Evolutionary conservation across 139 green algal genomes (phyloP).

Genomic region (Picochlorum sp.): DNA sequence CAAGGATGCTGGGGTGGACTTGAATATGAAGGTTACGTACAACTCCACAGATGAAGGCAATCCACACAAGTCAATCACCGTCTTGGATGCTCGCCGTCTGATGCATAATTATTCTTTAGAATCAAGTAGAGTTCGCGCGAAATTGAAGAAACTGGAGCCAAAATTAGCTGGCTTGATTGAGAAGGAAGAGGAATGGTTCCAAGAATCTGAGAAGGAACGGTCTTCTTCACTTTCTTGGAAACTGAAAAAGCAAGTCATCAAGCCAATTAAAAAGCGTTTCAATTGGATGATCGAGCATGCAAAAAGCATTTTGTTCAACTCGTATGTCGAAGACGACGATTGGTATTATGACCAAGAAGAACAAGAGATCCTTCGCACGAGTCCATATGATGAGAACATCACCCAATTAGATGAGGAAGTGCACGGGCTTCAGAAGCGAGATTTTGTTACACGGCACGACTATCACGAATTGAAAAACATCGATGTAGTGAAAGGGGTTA

Average conservation of each 20-base stretch:
- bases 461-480: slow-evolving; percentile 3
- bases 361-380: slow-evolving; percentile 9
- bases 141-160: slow-evolving; percentile 5
- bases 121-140: neutral
- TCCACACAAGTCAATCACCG: slow-evolving; percentile 2
- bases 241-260: neutral
- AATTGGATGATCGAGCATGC: neutral
- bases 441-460: neutral
- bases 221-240: too few relatives aligned
- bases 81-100: neutral
- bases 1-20: neutral
- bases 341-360: slow-evolving; percentile 4
- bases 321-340: neutral
- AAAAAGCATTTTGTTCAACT: neutral
- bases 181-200: slow-evolving; percentile 22
- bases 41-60: neutral
- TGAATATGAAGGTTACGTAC: slow-evolving; percentile 1
- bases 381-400: slow-evolving; percentile 20
- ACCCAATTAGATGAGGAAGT: slow-evolving; percentile 22
- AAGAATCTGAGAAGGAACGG: neutral
- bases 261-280: neutral
- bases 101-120: neutral
- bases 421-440: slow-evolving; percentile 20
- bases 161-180: slow-evolving; percentile 17
- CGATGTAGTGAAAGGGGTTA: neutral